These are phyloP conservation scores for Blastomyces gilchristii DNA, from an alignment of 2,329 filamentous ascomycete genomes.

Conservation along the genomic window DNA sequence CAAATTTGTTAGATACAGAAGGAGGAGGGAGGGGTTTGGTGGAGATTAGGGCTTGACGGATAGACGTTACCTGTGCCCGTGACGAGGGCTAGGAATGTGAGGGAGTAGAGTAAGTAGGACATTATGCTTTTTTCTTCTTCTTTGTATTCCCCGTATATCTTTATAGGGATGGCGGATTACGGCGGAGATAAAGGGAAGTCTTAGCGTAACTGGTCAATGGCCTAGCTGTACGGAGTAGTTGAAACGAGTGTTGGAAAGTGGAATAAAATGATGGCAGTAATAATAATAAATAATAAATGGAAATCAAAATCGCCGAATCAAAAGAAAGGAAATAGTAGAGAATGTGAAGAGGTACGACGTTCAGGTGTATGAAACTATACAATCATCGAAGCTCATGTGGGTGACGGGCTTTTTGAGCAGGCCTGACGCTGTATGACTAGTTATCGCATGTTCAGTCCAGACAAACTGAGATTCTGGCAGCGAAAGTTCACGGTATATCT, in stretches of 20 bases:
- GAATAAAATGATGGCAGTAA: neutral
- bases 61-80: conserved; percentile 51
- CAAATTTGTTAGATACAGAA: conserved; percentile 7
- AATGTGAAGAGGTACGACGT: neutral
- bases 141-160: neutral
- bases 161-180: conserved; percentile 1
- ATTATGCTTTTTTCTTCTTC: conserved; percentile 39
- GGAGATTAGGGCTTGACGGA: conserved; percentile 14
- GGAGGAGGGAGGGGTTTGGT: conserved; percentile 5
- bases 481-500: neutral
- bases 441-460: neutral
- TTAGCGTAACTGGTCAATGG: neutral
- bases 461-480: neutral
- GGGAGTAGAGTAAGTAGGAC: conserved; percentile 69
- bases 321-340: neutral
- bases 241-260: neutral
- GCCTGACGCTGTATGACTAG: neutral
- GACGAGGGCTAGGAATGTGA: conserved; percentile 62
- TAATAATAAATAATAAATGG: neutral
- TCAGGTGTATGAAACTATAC: neutral
- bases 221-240: neutral
- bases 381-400: neutral
- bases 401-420: neutral
- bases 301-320: neutral
- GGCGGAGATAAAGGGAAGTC: neutral